phyloP scores from a whole-genome alignment of 208 protist species.

The Crithidia fasciculata region DNA sequence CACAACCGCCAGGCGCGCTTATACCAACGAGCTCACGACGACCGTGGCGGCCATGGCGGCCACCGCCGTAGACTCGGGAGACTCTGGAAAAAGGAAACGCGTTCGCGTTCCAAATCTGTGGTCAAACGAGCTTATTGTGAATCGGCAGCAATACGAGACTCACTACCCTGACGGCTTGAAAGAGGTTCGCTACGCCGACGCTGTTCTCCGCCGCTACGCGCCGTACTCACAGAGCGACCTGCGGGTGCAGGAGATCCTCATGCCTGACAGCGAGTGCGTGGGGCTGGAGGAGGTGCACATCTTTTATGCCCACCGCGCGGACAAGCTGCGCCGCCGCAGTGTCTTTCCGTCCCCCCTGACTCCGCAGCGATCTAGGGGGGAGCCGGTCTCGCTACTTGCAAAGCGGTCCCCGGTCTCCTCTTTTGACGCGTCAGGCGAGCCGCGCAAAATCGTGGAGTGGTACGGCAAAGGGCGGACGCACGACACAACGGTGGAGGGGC shows the following conservation, averaged over 20 bases:
- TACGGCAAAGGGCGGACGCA: constrained; percentile 80
- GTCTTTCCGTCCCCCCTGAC: constrained; percentile 37
- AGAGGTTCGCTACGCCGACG: constrained; percentile 74
- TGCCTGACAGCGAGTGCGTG: constrained; percentile 51
- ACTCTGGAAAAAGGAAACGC: constrained; percentile 25
- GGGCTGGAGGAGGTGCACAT: constrained; percentile 67
- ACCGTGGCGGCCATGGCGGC: constrained; percentile 16
- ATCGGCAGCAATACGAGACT: constrained; percentile 74
- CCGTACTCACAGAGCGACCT: constrained; percentile 82
- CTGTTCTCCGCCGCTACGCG: constrained; percentile 70
- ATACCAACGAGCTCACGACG: constrained; percentile 14
- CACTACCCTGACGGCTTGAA: constrained; percentile 83
- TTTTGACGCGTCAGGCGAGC: constrained; percentile 16
- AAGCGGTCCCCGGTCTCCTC: constrained; percentile 5
- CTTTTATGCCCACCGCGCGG: constrained; percentile 81
- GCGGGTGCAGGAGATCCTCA: constrained; percentile 64
- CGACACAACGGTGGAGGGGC: constrained; percentile 63
- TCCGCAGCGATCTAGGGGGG: background rate
- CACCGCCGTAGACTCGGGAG: constrained; percentile 13
- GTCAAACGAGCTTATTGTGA: constrained; percentile 75
- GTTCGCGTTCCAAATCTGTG: constrained; percentile 66
- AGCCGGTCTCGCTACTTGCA: constrained; percentile 24
- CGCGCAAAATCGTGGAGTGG: constrained; percentile 63
- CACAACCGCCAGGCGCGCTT: constrained; percentile 25
- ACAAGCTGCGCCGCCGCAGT: constrained; percentile 75